These are phyloP conservation scores for Vitellaria paradoxa DNA, from an alignment of 179 eudicot genomes.

Conservation along the genomic window DNA sequence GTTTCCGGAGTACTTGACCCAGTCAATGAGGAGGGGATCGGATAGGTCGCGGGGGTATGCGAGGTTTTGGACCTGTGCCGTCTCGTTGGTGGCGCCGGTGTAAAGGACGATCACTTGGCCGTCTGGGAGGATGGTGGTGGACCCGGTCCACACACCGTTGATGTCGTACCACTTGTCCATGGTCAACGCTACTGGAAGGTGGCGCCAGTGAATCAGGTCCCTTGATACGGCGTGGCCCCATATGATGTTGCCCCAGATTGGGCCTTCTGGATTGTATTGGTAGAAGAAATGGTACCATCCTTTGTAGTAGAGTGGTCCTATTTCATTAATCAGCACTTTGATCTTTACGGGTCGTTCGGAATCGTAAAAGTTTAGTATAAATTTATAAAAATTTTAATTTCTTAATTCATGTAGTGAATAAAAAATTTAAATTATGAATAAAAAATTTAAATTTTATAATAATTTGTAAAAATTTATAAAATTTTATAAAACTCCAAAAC, in stretches of 20 bases:
- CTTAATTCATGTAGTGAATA: too few relatives aligned
- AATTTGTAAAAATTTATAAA: too few relatives aligned
- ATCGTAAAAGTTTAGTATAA: not conserved
- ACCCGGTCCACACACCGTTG: conserved; percentile 88
- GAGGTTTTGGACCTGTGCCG: conserved; percentile 68
- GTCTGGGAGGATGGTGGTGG: conserved; percentile 67
- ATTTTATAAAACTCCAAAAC: too few relatives aligned
- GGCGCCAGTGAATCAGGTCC: conserved; percentile 75
- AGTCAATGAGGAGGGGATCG: conserved; percentile 68
- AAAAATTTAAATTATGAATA: too few relatives aligned
- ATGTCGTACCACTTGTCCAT: conserved; percentile 68
- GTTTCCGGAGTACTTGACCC: conserved; percentile 77
- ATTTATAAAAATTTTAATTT: too few relatives aligned
- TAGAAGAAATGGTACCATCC: conserved; percentile 86
- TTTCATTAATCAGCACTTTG: not conserved
- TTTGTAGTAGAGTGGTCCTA: conserved; percentile 67
- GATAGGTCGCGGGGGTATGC: conserved; percentile 71
- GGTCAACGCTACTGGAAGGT: conserved; percentile 62
- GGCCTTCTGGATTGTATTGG: conserved; percentile 82
- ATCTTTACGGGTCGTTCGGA: too few relatives aligned
- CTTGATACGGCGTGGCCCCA: conserved; percentile 87
- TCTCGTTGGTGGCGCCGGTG: conserved; percentile 54
- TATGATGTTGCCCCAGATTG: conserved; percentile 79
- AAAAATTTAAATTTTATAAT: too few relatives aligned
- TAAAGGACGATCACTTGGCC: conserved; percentile 63